Evolutionary conservation across 306 rosid species (phyloP).

Genomic region (Trifolium fragiferum): DNA sequence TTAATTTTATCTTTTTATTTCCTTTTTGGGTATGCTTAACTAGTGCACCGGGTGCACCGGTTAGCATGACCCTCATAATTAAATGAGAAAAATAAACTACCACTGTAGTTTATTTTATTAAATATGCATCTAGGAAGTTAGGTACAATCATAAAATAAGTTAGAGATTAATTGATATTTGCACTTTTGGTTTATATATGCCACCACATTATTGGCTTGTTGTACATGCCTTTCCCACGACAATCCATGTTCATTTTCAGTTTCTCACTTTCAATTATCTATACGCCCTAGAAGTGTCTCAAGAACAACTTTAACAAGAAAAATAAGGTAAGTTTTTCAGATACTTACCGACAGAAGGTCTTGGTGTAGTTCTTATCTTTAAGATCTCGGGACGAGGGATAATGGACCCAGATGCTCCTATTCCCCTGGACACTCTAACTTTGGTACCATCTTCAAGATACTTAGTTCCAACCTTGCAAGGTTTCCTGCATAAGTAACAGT

Average conservation of each 20-base stretch:
- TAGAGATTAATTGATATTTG: not conserved
- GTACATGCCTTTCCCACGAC: not conserved
- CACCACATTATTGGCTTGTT: not conserved
- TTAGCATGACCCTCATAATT: too few relatives aligned
- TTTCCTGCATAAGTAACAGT: constrained; percentile 58
- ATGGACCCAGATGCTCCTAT: constrained; percentile 81
- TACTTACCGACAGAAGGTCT: constrained; percentile 77
- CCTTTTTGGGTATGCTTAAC: too few relatives aligned
- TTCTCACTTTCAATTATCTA: constrained; percentile 6
- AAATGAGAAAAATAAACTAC: not conserved
- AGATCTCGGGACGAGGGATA: constrained; percentile 90
- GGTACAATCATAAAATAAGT: not conserved
- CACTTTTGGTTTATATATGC: not conserved
- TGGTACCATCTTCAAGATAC: constrained; percentile 95
- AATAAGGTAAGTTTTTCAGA: constrained; percentile 30
- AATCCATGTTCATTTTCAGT: too few relatives aligned
- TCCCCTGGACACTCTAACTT: constrained; percentile 89
- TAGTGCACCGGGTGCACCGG: too few relatives aligned
- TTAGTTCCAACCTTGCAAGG: constrained; percentile 82
- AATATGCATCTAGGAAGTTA: not conserved
- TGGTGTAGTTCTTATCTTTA: constrained; percentile 83
- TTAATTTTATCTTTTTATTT: too few relatives aligned
- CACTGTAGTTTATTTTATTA: not conserved
- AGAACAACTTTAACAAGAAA: constrained; percentile 21
- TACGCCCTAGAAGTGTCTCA: not conserved